Percentiles rank a stretch among this genome's conserved stretches.
These are phyloP conservation scores for Cyclotella baltica DNA, from an alignment of 108 stramenopile genomes.

Conservation along the genomic window DNA sequence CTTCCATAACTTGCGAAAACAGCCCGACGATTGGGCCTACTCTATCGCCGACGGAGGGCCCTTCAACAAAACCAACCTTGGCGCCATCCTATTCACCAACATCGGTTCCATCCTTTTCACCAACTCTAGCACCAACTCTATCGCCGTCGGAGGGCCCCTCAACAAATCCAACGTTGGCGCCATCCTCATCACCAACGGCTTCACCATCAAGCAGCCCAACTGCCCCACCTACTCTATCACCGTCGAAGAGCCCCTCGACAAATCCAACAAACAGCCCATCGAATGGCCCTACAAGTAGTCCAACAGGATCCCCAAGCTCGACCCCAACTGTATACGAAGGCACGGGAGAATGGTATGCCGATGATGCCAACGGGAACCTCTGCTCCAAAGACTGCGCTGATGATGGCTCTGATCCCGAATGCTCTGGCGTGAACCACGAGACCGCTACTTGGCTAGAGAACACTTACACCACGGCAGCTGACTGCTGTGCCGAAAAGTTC, in stretches of 20 bases:
- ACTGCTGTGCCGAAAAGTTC: conserved; percentile 15
- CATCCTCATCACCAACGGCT: too few species aligned
- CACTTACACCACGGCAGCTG: neutral
- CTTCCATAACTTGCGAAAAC: neutral
- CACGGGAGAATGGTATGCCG: conserved; percentile 8
- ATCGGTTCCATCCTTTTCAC: too few species aligned
- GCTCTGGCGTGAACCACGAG: conserved; percentile 7
- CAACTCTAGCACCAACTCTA: too few species aligned
- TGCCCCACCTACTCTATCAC: too few species aligned
- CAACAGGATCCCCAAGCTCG: too few species aligned
- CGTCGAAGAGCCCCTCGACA: neutral
- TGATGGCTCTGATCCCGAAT: neutral
- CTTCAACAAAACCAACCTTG: too few species aligned
- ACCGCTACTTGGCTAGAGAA: conserved; percentile 1
- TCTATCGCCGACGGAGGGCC: too few species aligned
- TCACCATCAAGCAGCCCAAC: too few species aligned
- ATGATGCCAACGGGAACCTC: neutral
- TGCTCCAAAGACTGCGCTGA: conserved; percentile 10
- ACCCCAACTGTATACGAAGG: neutral
- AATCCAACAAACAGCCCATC: neutral
- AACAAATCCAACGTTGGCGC: too few species aligned
- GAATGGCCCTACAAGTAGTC: neutral
- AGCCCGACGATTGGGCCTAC: conserved; percentile 1
- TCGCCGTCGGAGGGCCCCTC: too few species aligned
- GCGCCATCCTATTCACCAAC: too few species aligned